Evolutionary conservation across 2,329 filamentous ascomycete species (phyloP).

Genomic region (Claviceps capensis): DNA sequence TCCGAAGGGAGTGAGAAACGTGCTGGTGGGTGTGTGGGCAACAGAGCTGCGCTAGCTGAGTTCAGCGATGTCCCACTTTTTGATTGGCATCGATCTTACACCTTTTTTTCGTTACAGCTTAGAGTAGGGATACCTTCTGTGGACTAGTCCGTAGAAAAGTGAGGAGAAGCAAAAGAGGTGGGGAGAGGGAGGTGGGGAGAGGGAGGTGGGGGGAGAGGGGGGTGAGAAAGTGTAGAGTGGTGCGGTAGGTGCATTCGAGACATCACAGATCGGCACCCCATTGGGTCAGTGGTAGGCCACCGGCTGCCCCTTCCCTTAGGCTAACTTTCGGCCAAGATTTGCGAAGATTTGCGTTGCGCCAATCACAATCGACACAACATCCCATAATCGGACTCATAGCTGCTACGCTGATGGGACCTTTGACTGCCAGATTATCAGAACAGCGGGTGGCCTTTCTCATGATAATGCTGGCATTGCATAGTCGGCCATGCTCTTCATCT

Average conservation of each 20-base stretch:
- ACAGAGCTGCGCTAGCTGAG: no score
- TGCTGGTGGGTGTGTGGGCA: no score
- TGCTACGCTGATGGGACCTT: background rate
- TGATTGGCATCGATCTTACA: no score
- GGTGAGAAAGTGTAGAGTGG: background rate
- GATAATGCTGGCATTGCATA: background rate
- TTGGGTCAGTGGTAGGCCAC: background rate
- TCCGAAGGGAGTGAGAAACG: no score
- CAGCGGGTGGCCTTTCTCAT: background rate
- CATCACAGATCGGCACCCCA: conserved; percentile 3
- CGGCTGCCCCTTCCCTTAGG: background rate
- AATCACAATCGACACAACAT: background rate
- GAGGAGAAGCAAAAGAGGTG: background rate
- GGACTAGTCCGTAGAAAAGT: background rate
- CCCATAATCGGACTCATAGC: background rate
- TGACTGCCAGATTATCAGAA: background rate
- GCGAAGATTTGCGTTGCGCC: background rate
- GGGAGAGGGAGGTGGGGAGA: no score
- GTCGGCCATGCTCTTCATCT: background rate
- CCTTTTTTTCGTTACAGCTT: no score
- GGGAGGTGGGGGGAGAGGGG: background rate
- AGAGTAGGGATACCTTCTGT: no score
- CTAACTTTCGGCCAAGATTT: conserved; percentile 5
- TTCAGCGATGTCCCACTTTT: no score
- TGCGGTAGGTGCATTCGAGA: background rate